Evolutionary conservation across 148 eudicot species (phyloP).

Genomic region (Vaccinium vitisidaea): DNA sequence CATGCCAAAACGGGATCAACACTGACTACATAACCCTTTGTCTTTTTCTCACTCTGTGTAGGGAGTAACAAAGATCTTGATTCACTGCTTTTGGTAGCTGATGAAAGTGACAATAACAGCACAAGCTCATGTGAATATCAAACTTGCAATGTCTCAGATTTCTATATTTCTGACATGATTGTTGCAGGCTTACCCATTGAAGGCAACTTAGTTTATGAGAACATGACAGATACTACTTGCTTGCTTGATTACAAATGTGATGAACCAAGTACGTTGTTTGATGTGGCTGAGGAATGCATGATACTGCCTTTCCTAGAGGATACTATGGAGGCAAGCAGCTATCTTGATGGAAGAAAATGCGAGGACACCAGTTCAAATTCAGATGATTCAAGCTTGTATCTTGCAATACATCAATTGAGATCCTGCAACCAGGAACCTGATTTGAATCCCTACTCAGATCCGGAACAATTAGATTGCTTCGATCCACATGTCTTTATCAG

Average conservation of each 20-base stretch:
- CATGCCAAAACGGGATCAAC: background rate
- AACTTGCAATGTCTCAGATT: constrained; percentile 73
- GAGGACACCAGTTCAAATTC: constrained; percentile 36
- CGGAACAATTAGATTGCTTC: constrained; percentile 59
- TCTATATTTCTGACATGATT: constrained; percentile 73
- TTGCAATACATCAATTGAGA: constrained; percentile 72
- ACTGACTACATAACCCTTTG: background rate
- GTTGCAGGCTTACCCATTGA: constrained; percentile 59
- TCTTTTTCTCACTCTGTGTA: constrained; percentile 15
- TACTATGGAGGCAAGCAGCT: constrained; percentile 40
- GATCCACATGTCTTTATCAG: constrained; percentile 79
- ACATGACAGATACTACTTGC: constrained; percentile 34
- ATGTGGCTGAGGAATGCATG: constrained; percentile 55
- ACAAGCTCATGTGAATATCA: constrained; percentile 63
- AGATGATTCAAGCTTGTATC: constrained; percentile 64
- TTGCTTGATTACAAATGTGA: constrained; percentile 58
- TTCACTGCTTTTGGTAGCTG: constrained; percentile 34
- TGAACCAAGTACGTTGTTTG: constrained; percentile 54
- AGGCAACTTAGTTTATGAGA: constrained; percentile 43
- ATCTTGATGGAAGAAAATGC: constrained; percentile 32
- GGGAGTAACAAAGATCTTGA: constrained; percentile 31
- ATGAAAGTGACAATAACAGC: constrained; percentile 71
- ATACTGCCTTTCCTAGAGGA: constrained; percentile 66
- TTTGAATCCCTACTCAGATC: constrained; percentile 41
- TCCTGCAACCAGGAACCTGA: constrained; percentile 62